phyloP scores from a whole-genome alignment of 2,329 filamentous ascomycete genomes.

The Akanthomyces dipterigenus region DNA sequence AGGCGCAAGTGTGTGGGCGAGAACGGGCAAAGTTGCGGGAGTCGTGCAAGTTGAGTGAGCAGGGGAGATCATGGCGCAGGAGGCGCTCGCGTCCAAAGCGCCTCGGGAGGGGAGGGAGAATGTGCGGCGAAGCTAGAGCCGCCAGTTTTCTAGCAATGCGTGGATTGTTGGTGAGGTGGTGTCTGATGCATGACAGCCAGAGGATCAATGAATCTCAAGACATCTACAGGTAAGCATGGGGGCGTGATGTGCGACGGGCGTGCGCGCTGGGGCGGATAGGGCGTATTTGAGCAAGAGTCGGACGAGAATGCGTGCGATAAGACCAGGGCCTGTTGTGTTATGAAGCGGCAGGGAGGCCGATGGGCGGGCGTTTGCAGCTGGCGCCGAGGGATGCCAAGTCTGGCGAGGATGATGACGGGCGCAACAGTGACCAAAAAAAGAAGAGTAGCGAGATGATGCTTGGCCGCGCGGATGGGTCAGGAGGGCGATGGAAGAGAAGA shows the following conservation, averaged over 20 bases:
- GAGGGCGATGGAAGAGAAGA: neutral
- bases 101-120: neutral
- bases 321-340: neutral
- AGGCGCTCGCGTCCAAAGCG: neutral
- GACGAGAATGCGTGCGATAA: neutral
- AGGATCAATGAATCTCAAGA: neutral
- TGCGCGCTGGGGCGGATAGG: neutral
- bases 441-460: neutral
- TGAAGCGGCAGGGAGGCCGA: neutral
- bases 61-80: constrained; percentile 1
- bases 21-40: neutral
- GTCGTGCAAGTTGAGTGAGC: neutral
- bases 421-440: neutral
- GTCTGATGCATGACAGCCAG: constrained; percentile 7
- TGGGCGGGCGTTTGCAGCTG: neutral
- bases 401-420: neutral
- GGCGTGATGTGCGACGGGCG: neutral
- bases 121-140: neutral
- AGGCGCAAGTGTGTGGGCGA: neutral
- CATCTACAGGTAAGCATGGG: neutral
- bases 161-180: neutral
- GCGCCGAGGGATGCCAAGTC: neutral
- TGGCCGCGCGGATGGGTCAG: neutral
- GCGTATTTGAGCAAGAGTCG: neutral
- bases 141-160: neutral